Evolutionary conservation across 2,329 filamentous ascomycete species (phyloP), one percentile per base, ranked within the genome.

Genomic region (Cordyceps farinosa): DNA sequence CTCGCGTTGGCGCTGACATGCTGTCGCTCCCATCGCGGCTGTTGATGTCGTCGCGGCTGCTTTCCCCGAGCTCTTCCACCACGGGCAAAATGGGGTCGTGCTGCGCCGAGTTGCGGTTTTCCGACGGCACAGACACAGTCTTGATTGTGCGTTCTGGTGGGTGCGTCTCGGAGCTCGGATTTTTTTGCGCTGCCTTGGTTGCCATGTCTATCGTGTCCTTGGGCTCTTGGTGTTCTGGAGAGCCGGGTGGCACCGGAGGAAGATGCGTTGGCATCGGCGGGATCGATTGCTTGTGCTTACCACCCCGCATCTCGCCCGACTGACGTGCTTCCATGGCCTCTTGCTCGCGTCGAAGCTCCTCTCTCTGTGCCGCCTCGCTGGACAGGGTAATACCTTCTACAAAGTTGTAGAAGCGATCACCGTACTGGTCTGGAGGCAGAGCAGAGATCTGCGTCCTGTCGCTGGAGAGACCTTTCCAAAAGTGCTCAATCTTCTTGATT

Each of bases 401-500:
- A 74, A 99, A 99, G 68, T 90, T 90, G 73, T 96, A 84, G 75
- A 99, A 99, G 5, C 95, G 89, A 64, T 98, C 92, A 34, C 95
- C 95, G 71, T 99, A 99, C 63, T 91, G 85, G 66, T 92, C 87
- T 0, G 95, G 94, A 0, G 93, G 91, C 30, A 98, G 88, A 2
- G 95, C 92, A 0, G 94, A 98, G 65, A 99, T 98, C 73, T 97
- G 89, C 40, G 85, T 87, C 70, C 91, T 88, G 70, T 95, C 90
- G 70, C 87, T 85, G 2, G 89, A 91, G 64, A 98, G 80, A 44
- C 95, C 94, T 80, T 99, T 99, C 89, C 93, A 95, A 77, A 98
- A 95, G 77, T 98, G 89, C 76, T 99, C 95, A 66, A 94, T 85
- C 73, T 95, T 94, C 79, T 99, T 99, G 76, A 97, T 85, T 67